Evolutionary conservation across 176 grass and related monocot species (phyloP), one percentile per base, ranked within the genome.

Genomic region (Phoenix roebelenii): DNA sequence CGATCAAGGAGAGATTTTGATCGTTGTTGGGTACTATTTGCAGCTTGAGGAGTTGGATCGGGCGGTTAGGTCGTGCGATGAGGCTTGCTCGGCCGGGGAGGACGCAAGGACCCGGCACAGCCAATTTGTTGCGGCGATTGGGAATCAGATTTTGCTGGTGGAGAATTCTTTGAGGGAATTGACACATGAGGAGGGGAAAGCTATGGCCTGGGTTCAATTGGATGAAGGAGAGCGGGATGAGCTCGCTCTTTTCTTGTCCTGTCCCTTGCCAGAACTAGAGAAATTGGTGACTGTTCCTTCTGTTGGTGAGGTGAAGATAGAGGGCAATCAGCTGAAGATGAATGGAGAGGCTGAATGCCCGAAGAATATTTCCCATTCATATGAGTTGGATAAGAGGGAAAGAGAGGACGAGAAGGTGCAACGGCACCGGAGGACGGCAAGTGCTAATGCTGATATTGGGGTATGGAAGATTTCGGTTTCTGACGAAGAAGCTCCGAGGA

Each of bases 41-140:
- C 60, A 96, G 92, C 92, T 90, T 50, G 92, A 96, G 58, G 92
- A 90, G 60, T 61, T 96, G 54, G 81, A 82, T 25, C 59, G 65
- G 15, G 86, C 83, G 20, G 74, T 90, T 5, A 70, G 74, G 57
- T 84, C 80, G 25, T 82, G 75, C 15, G 80, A 87, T 15, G 44
- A 72, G 15, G 67, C 82, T 49, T 64, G 69, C 60, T 79, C 48
- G 0, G 59, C 83, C 15, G 83, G 83, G 68, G 82, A 95, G 54
- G 83, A 84, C 23, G 87, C 83, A 3, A 79, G 80, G 69, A 68
- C 80, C 19, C 78, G 83, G 58, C 91, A 90, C 63, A 39, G 65
- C 26, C 80, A 85, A 54, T 95, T 95, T 24, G 50, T 87, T 61
- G 17, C 77, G 0, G 86, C 91, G 61, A 84, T 95, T 68, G 76